Evolutionary conservation across 768 basidiomycete species (phyloP), one percentile per base, ranked within the genome.

Genomic region (Suillus ampliporus): DNA sequence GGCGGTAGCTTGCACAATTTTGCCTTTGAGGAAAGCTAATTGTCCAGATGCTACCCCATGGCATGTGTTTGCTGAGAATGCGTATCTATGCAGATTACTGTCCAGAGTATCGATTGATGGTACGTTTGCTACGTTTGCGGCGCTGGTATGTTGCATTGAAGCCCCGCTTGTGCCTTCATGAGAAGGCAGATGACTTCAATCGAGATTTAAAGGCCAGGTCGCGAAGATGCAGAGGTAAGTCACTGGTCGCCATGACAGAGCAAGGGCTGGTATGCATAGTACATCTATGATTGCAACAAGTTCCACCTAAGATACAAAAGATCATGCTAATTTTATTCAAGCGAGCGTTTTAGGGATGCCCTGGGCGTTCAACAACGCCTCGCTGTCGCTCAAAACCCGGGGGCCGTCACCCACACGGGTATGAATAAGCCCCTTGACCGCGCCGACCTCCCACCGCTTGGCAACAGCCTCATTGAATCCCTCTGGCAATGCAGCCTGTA

Each of bases 341-440:
- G 76, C 79, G 52, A 85, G 62, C 19, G 76, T 76, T 67, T 83
- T 87, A 1, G 96, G 95, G 50, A 91, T 68, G 4, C 97, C 97
- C 60, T 89, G 80, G 1, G 68, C 69, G 2, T 82, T 84, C 65
- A 99, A 76, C 66, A 99, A 72, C 26, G 86, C 77, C 68, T 93
- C 91, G 56, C 84, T 84, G 0, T 74, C 70, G 37, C 76, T 83
- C 40, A 97, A 75, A 19, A 86, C 85, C 65, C 91, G 83, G 0
- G 97, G 97, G 0, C 97, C 96, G 71, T 95, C 95, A 1, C 97
- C 97, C 9, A 98, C 93, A 50, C 84, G 81, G 10, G 97, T 98
- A 76, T 97, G 95, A 58, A 99, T 98, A 72, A 98, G 82, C 4
- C 87, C 82, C 77, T 94, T 94, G 44, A 99, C 94, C 2, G 91